A percentile compares a stretch with the other conserved stretches of the same genome.
Evolutionary conservation across 371 early-diverging fungal species (phyloP).

Genomic region (Conidiobolus incongruus): DNA sequence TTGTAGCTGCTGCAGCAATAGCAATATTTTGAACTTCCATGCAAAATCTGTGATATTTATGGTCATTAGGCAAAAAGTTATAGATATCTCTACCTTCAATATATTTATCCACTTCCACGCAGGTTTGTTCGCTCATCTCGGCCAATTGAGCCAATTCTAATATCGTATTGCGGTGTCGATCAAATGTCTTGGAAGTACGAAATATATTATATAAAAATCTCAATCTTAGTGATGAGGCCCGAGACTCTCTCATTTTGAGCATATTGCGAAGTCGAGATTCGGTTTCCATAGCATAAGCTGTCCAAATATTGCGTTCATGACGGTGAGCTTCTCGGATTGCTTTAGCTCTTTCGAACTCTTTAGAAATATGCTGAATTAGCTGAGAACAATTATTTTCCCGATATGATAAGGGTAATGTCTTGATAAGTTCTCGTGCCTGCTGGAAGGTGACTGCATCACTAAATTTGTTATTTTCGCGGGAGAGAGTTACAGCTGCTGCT

Average conservation of each 20-base stretch:
- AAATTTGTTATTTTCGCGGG: too few species aligned
- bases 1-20: slow-evolving; percentile 5
- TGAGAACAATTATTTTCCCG: too few species aligned
- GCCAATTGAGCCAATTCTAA: background rate
- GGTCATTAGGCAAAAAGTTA: slow-evolving; percentile 16
- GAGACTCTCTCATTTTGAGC: too few species aligned
- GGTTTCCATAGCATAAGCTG: slow-evolving; percentile 14
- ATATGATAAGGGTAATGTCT: too few species aligned
- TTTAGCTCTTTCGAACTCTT: too few species aligned
- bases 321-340: too few species aligned
- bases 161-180: slow-evolving; percentile 8
- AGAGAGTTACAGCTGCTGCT: slow-evolving; percentile 4
- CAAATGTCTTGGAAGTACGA: slow-evolving; percentile 5
- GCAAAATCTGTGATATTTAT: slow-evolving; percentile 14
- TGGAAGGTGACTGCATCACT: too few species aligned
- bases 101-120: slow-evolving; percentile 9
- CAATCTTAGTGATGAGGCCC: too few species aligned
- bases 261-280: slow-evolving; percentile 7
- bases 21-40: slow-evolving; percentile 10
- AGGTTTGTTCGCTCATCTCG: background rate
- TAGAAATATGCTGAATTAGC: too few species aligned
- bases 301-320: slow-evolving; percentile 5
- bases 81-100: slow-evolving; percentile 9
- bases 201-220: too few species aligned
- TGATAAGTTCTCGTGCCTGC: too few species aligned